Evolutionary conservation across 768 basidiomycete species (phyloP), one percentile per base, ranked within the genome.

Genomic region (Solioccasus polychromus): DNA sequence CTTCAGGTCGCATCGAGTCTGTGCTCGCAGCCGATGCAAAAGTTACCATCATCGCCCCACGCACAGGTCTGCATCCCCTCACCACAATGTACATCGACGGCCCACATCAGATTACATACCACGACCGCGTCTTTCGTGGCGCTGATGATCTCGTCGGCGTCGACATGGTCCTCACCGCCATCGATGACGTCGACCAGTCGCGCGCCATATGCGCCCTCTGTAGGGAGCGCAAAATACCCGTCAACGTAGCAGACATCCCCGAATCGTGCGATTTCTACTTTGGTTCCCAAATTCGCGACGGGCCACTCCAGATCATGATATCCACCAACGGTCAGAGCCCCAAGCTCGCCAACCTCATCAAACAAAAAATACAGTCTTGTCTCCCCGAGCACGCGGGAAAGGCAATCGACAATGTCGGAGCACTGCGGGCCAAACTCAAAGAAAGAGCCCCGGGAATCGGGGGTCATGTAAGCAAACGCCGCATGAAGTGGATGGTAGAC

Each of bases 201-300:
- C 78, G 78, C 42, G 61, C 74, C n/a, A 93, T 98, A 35, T 86
- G 79, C 58, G 58, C 74, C 8, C 70, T 84, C 55, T 88, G 87
- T 56, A 71, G 92, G 44, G 71, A 75, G 20, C 73, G 66, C 42
- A 77, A 73, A 37, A 85, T 97, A 39, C 92, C 93, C 7, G 85
- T 95, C 44, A 99, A 99, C 67, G 92, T 92, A 50, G 96, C 96
- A 30, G 95, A 99, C 70, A 87, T 97, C 48, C 96, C 96, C 3
- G 82, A 88, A 35, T 79, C 84, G 34, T 99, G 96, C 74, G 95
- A 99, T 68, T 99, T 99, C 61, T 98, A 94, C 73, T 99, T 98
- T 69, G 96, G 96, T 39, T 88, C 91, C 3, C 89, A 92, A 64
- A 82, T 97, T 48, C 84, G 91, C 24, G 78, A 83, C 49, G 94